phyloP scores from a whole-genome alignment of 495 filamentous ascomycete species.

The Baudoinia panamericana region DNA sequence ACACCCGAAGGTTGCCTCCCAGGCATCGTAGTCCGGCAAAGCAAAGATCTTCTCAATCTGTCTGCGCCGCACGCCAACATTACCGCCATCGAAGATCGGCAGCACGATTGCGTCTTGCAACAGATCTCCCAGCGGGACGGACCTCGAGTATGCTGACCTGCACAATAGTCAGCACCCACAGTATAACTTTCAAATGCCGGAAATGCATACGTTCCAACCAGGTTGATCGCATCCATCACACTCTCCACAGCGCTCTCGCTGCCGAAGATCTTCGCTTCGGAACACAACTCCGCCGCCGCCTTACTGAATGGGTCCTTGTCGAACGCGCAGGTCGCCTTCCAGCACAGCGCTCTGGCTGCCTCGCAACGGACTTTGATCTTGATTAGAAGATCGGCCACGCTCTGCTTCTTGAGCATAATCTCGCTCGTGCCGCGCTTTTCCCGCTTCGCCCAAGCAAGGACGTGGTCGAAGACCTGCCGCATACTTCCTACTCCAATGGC shows the following conservation, averaged over 20 bases:
- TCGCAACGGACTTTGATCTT: conserved; percentile 43
- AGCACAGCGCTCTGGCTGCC: conserved; percentile 37
- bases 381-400: conserved; percentile 39
- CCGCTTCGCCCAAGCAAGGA: conserved; percentile 35
- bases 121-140: conserved; percentile 35
- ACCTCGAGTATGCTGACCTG: conserved; percentile 34
- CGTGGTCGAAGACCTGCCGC: conserved; percentile 41
- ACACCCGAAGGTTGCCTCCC: conserved; percentile 21
- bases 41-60: conserved; percentile 39
- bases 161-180: background rate
- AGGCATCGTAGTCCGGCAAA: conserved; percentile 35
- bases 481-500: conserved; percentile 43
- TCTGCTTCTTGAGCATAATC: conserved; percentile 36
- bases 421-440: conserved; percentile 33
- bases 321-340: conserved; percentile 37
- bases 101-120: conserved; percentile 38
- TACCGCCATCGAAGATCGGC: conserved; percentile 44
- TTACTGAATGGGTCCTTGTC: conserved; percentile 31
- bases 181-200: background rate
- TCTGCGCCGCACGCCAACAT: conserved; percentile 41
- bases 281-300: conserved; percentile 34
- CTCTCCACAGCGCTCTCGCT: conserved; percentile 36
- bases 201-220: conserved; percentile 35
- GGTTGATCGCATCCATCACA: conserved; percentile 37
- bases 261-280: conserved; percentile 42